phyloP scores from a whole-genome alignment of 352 stramenopile genomes.

The Elongisporangium senticosum region DNA sequence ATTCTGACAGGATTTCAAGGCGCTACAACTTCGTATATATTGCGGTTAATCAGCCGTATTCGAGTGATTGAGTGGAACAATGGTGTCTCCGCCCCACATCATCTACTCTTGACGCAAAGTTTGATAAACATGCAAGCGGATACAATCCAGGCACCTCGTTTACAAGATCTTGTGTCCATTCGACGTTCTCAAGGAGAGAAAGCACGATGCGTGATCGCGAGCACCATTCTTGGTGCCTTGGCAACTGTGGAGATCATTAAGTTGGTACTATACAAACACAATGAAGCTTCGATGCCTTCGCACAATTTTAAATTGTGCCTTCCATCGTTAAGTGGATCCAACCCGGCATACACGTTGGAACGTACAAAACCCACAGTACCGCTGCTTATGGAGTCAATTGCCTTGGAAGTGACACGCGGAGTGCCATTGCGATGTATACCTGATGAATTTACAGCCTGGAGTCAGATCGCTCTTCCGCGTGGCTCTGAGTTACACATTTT shows the following conservation, averaged over 20 bases:
- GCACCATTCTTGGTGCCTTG: slow-evolving; percentile 23
- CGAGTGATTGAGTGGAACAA: slow-evolving; percentile 4
- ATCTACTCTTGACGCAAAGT: slow-evolving; percentile 27
- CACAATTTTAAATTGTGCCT: slow-evolving; percentile 7
- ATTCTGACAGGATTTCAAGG: slow-evolving; percentile 14
- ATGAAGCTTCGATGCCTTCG: neutral
- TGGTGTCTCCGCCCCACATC: slow-evolving; percentile 9
- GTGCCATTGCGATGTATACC: slow-evolving; percentile 18
- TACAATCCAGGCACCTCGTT: neutral
- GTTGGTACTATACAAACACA: slow-evolving; percentile 1
- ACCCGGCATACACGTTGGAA: slow-evolving; percentile 4
- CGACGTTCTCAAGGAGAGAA: slow-evolving; percentile 10
- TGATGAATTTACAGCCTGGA: slow-evolving; percentile 28
- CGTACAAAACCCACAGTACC: neutral
- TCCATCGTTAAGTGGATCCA: slow-evolving; percentile 4
- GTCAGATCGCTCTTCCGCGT: slow-evolving; percentile 21
- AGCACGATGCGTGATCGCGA: slow-evolving; percentile 9
- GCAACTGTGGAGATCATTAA: slow-evolving; percentile 25
- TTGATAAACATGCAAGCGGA: slow-evolving; percentile 20
- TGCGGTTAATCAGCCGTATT: slow-evolving; percentile 3
- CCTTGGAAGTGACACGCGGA: slow-evolving; percentile 23
- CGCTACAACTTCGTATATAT: slow-evolving; percentile 4
- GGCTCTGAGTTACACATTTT: slow-evolving; percentile 16
- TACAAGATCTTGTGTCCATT: slow-evolving; percentile 15
- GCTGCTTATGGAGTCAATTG: slow-evolving; percentile 14